Evolutionary conservation across 2,329 filamentous ascomycete genomes (phyloP).

Genomic region (Cladosporium oxysporum): DNA sequence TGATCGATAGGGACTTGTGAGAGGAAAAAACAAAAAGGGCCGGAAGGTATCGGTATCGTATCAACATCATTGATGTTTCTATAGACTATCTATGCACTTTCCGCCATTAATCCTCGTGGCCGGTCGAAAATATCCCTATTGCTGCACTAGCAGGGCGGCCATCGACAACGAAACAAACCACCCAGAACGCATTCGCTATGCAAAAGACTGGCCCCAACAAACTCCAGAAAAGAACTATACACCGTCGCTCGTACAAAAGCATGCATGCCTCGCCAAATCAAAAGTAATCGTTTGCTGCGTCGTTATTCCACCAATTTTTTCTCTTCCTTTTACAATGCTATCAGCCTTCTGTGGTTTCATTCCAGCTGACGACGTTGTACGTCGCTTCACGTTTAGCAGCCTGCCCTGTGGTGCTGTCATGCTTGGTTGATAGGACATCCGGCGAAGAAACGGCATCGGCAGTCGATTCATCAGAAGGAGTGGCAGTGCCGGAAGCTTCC

Average conservation of each 20-base stretch:
- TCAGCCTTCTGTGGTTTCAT: slow-evolving; percentile 20
- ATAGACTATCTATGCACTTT: slow-evolving; percentile 12
- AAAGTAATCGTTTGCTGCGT: not conserved
- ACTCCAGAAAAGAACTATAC: not conserved
- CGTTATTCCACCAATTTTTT: not conserved
- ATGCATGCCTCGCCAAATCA: not conserved
- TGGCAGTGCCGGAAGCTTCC: not conserved
- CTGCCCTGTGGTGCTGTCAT: not conserved
- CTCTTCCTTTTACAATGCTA: not conserved
- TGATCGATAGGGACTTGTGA: not conserved
- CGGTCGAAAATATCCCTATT: slow-evolving; percentile 1
- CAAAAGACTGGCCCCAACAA: not conserved
- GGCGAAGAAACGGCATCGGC: not conserved
- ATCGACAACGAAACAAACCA: slow-evolving; percentile 10
- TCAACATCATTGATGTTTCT: not conserved
- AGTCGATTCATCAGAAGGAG: not conserved
- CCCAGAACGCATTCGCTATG: slow-evolving; percentile 15
- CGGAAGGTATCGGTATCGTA: not conserved
- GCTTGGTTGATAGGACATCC: not conserved
- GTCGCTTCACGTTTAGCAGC: not conserved
- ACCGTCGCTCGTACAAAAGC: not conserved
- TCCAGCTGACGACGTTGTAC: slow-evolving; percentile 23
- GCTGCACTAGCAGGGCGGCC: slow-evolving; percentile 22
- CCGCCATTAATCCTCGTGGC: slow-evolving; percentile 7
- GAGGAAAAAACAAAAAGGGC: not conserved